A percentile compares a stretch with the other conserved stretches of the same genome.
These are phyloP conservation scores for Rhododendron simsii DNA, from an alignment of 148 eudicot genomes.

Conservation along the genomic window DNA sequence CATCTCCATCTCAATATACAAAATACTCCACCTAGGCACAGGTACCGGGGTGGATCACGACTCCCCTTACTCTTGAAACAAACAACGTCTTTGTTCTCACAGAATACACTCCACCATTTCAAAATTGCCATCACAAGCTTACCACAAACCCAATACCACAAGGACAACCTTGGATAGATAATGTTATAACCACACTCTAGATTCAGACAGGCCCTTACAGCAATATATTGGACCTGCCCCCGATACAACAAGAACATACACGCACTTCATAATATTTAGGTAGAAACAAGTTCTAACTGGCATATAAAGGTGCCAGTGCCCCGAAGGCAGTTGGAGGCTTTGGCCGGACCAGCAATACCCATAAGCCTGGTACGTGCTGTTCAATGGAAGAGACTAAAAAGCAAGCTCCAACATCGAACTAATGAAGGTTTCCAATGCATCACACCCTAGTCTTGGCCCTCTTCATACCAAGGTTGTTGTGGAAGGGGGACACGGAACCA, in stretches of 20 bases:
- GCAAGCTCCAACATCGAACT: slow-evolving; percentile 26
- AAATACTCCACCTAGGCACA: not conserved
- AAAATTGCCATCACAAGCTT: slow-evolving; percentile 22
- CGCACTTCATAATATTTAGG: slow-evolving; percentile 25
- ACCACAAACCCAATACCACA: slow-evolving; percentile 15
- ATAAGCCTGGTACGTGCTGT: slow-evolving; percentile 4
- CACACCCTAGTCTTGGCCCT: slow-evolving; percentile 90
- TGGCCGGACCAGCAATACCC: slow-evolving; percentile 21
- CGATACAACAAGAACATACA: slow-evolving; percentile 9
- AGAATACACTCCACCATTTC: slow-evolving; percentile 1
- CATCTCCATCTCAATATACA: not conserved
- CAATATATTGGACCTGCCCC: slow-evolving; percentile 19
- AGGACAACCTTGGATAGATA: not conserved
- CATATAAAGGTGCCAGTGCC: slow-evolving; percentile 29
- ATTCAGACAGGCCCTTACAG: slow-evolving; percentile 8
- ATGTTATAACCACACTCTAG: slow-evolving; percentile 14
- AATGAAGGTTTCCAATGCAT: slow-evolving; percentile 6
- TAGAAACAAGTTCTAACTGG: slow-evolving; percentile 34
- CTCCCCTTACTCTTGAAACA: slow-evolving; percentile 4
- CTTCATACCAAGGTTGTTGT: slow-evolving; percentile 90
- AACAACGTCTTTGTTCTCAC: not conserved
- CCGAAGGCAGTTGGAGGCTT: slow-evolving; percentile 37
- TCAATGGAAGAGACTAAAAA: slow-evolving; percentile 14
- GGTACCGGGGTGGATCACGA: not conserved
- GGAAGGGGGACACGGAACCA: slow-evolving; percentile 89